Evolutionary conservation across 73 alveolate species (phyloP), one percentile per base, ranked within the genome.

Genomic region (Symbiodinium pilosum): DNA sequence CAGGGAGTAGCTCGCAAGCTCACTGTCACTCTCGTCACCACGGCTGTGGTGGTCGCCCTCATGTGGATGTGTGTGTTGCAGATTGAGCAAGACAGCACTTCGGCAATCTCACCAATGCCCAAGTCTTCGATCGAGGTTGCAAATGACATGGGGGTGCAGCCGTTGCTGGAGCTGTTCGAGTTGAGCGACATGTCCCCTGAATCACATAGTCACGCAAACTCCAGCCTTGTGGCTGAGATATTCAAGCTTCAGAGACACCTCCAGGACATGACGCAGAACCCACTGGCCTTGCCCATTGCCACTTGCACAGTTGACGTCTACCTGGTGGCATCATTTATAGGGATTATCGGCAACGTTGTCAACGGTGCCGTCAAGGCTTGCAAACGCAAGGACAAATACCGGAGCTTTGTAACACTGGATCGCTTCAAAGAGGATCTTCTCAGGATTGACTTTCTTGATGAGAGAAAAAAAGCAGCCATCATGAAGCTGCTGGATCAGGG

Each of bases 261-360:
- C 38, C 95, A 89, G 95, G 95, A 89, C 87, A 41, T 89, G 95
- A 64, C 86, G 30, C 59, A 54, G 6, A 64, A 64, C 75, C 87
- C 95, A 9, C 12, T 34, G 21, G 87, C 95, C 43, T 21, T 89
- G 75, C 87, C 95, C 43, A 89, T 68, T n/a, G 95, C 95, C 6
- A 39, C 95, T 34, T 89, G 95, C 87, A 68, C 87, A 8, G 95
- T 89, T 30, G 87, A 68, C 44, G 34, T 77, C 18, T 89, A 89
- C 87, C 71, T 89, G 39, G 75, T 68, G 32, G 95, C 95, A 30
- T 89, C 95, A 36, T 89, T 89, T 73, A 89, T 89, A 32, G 95
- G 95, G 36, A 89, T 89, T 44, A 54, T 89, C 28, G 95, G 95
- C 14, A 89, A 89, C 87, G 51, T 89, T 12, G 75, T 89, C 95